Evolutionary conservation across 169 alveolate species (phyloP).

Genomic region (Plasmodium relictum): DNA sequence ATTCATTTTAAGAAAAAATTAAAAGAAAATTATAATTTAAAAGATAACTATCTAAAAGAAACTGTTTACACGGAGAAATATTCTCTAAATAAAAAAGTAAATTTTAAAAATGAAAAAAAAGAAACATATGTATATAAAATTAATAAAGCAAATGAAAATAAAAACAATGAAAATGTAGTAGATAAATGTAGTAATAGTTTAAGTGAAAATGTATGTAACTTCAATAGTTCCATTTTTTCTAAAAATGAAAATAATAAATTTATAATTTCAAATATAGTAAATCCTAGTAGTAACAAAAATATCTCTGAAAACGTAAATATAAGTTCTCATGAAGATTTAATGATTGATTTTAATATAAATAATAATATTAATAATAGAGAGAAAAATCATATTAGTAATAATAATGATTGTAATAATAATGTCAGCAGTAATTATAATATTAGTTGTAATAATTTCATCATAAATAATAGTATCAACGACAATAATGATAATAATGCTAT

Average conservation of each 20-base stretch:
- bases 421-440: not conserved
- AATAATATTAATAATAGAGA: not conserved
- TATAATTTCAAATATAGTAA: slow-evolving; percentile 28
- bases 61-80: slow-evolving; percentile 6
- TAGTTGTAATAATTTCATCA: not conserved
- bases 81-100: slow-evolving; percentile 17
- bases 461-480: slow-evolving; percentile 3
- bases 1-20: slow-evolving; percentile 7
- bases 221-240: slow-evolving; percentile 15
- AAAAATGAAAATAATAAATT: slow-evolving; percentile 17
- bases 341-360: slow-evolving; percentile 3
- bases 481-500: slow-evolving; percentile 2
- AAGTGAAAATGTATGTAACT: slow-evolving; percentile 1
- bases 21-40: slow-evolving; percentile 8
- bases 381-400: not conserved
- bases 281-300: slow-evolving; percentile 12
- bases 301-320: not conserved
- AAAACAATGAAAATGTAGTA: slow-evolving; percentile 4
- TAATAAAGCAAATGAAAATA: not conserved
- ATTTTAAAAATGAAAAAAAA: slow-evolving; percentile 18
- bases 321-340: not conserved
- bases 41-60: slow-evolving; percentile 5
- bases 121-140: slow-evolving; percentile 10
- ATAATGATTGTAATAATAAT: not conserved
- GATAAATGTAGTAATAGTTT: not conserved